Conservation (phyloP, 768 basidiomycete genomes). For the Hericium erinaceus region DNA sequence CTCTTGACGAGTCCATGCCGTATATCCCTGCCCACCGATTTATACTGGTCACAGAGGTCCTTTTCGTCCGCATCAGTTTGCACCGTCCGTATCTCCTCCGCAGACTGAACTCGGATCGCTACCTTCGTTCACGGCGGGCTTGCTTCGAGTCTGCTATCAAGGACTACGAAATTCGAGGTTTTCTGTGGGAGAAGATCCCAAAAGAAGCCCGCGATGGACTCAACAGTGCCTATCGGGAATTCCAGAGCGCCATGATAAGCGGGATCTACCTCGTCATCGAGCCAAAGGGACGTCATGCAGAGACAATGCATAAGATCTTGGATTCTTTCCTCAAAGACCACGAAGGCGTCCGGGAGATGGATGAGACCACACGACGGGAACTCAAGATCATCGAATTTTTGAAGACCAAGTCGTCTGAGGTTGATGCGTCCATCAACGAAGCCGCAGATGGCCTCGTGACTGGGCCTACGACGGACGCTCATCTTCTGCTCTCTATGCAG, state of each 20-base stretch:
- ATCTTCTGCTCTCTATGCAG: conserved; percentile 6
- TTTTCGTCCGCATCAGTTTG: conserved; percentile 76
- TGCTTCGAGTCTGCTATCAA: conserved; percentile 89
- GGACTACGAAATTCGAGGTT: conserved; percentile 72
- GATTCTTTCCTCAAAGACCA: conserved; percentile 71
- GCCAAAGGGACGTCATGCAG: conserved; percentile 60
- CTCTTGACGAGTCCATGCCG: conserved; percentile 54
- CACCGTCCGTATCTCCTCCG: conserved; percentile 86
- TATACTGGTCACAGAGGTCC: conserved; percentile 81
- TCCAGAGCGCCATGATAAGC: conserved; percentile 84
- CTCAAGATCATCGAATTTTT: conserved; percentile 81
- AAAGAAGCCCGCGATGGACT: conserved; percentile 61
- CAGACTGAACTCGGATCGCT: conserved; percentile 69
- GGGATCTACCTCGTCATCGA: conserved; percentile 80
- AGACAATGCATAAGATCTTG: conserved; percentile 68
- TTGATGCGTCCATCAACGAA: conserved; percentile 12
- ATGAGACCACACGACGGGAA: conserved; percentile 76
- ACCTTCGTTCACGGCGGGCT: conserved; percentile 69
- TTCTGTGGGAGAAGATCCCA: conserved; percentile 51
- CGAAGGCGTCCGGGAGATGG: conserved; percentile 50
- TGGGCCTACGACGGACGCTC: conserved; percentile 1
- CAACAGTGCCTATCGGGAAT: conserved; percentile 78
- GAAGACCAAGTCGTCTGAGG: conserved; percentile 55
- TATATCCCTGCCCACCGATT: conserved; percentile 81
- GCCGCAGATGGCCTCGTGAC: conserved; percentile 1